Evolutionary conservation across 2,329 filamentous ascomycete genomes (phyloP), one percentile per base, ranked within the genome.

Genomic region (Elsinoe fawcettii): DNA sequence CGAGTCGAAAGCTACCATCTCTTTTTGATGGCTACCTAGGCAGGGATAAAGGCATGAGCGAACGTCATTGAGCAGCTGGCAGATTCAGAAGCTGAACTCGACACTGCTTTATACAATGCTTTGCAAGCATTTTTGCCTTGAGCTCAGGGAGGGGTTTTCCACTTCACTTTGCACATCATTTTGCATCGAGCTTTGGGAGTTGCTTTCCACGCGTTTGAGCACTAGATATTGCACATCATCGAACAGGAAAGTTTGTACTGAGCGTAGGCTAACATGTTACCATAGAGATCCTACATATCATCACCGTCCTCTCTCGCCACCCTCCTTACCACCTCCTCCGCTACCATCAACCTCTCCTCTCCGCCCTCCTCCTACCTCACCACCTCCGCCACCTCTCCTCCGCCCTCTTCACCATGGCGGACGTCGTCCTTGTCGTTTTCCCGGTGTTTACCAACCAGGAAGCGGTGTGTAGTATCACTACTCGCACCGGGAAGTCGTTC

Each of bases 301-400:
- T 25, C 41, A 46, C 41, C 41, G 12, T 25, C 41, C 41, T 25
- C 41, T n/a, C 11, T 18, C 22, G 41, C 41, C 41, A 25, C 41
- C 22, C 20, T 46, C 20, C 23, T 25, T 20, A 14, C 41, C 22
- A 12, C 41, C 41, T 12, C 41, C 11, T 46, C 18, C 86, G 41
- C 41, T 20, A 27, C 41, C 41, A 23, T 20, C 41, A 25, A 46
- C 20, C 41, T 25, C 20, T 25, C 41, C 16, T 20, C 41, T 27
- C 41, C 18, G 41, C 41, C 41, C 41, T 7, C n/a, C 41, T n/a
- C n/a, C n/a, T n/a, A n/a, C n/a, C n/a, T n/a, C n/a, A n/a, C n/a
- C n/a, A n/a, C n/a, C n/a, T n/a, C n/a, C n/a, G n/a, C 27, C 27
- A 30, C 27, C 27, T 5, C 9, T 9, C 27, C 27, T 30, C 27